These are phyloP conservation scores for Boletus smithii DNA, from an alignment of 1,284 basidiomycete species.

Conservation along the genomic window DNA sequence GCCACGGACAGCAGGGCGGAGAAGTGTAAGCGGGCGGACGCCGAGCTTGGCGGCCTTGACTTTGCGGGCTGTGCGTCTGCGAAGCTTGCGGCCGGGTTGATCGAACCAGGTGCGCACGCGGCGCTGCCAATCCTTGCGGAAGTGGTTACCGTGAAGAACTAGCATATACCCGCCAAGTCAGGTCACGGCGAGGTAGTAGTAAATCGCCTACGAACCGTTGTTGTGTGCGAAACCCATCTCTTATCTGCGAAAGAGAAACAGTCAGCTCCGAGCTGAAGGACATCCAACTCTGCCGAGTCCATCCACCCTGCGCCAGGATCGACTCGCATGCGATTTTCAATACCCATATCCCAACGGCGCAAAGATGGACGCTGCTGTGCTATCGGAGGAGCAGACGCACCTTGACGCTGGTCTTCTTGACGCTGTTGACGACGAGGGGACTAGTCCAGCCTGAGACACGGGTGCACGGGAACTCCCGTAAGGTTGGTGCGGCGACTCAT, in stretches of 20 bases:
- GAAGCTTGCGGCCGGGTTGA: constrained; percentile 98
- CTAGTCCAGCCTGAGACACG: not conserved
- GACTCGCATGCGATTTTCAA: constrained; percentile 1
- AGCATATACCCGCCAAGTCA: constrained; percentile 9
- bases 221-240: constrained; percentile 79
- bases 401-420: constrained; percentile 34
- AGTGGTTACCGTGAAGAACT: constrained; percentile 93
- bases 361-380: constrained; percentile 6
- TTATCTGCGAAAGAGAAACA: constrained; percentile 32
- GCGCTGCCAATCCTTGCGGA: constrained; percentile 98
- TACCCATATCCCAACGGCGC: not conserved
- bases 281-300: constrained; percentile 29
- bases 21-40: constrained; percentile 86
- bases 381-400: constrained; percentile 21
- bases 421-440: constrained; percentile 26
- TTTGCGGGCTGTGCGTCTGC: constrained; percentile 90
- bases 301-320: constrained; percentile 22
- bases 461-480: constrained; percentile 25
- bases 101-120: constrained; percentile 98
- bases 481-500: constrained; percentile 24
- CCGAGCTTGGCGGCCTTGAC: constrained; percentile 90
- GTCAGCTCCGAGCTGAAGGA: constrained; percentile 19
- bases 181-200: constrained; percentile 5
- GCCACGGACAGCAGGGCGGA: constrained; percentile 96
- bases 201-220: constrained; percentile 55